Conservation (phyloP, 495 filamentous ascomycete species). For the Friedmanniomyces endolithicus region DNA sequence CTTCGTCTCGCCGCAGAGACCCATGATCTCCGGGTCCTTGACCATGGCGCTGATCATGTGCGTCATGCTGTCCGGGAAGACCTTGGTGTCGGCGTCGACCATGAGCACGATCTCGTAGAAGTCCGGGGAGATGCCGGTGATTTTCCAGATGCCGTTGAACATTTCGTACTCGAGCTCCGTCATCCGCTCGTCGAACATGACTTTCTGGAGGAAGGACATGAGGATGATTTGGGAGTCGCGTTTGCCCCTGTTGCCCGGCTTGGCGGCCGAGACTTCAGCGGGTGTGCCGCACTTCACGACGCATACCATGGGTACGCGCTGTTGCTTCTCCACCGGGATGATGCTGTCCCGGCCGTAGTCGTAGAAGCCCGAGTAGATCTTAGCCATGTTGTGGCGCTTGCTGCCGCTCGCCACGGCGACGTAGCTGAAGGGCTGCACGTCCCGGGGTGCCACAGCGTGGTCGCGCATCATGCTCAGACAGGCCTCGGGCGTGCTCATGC, state of each 20-base stretch:
- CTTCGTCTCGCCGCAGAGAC: constrained; percentile 96
- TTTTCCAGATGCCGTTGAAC: constrained; percentile 98
- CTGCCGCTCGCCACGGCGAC: constrained; percentile 92
- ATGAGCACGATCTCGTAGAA: constrained; percentile 96
- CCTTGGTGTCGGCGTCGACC: constrained; percentile 98
- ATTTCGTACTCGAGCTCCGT: constrained; percentile 99
- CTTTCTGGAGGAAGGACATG: constrained; percentile 99
- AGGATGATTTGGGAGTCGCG: constrained; percentile 97
- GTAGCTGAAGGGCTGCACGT: constrained; percentile 83
- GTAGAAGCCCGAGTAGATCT: constrained; percentile 96
- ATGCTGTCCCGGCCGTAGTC: constrained; percentile 75
- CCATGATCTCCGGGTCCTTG: constrained; percentile 98
- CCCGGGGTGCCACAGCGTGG: constrained; percentile 59
- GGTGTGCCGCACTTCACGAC: constrained; percentile 93
- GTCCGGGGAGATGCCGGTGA: constrained; percentile 93
- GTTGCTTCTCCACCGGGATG: constrained; percentile 77
- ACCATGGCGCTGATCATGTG: constrained; percentile 99
- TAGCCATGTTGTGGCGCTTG: constrained; percentile 98
- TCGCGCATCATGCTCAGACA: constrained; percentile 91
- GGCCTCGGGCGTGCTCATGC: constrained; percentile 78
- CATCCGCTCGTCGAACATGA: constrained; percentile 99
- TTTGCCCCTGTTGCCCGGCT: constrained; percentile 95
- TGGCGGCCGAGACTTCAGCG: constrained; percentile 63
- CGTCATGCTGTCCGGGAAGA: constrained; percentile 94
- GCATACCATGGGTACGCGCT: constrained; percentile 97